Evolutionary conservation across 202 grass and related monocot genomes (phyloP), one percentile per base, ranked within the genome.

Genomic region (Panicum virgatum): DNA sequence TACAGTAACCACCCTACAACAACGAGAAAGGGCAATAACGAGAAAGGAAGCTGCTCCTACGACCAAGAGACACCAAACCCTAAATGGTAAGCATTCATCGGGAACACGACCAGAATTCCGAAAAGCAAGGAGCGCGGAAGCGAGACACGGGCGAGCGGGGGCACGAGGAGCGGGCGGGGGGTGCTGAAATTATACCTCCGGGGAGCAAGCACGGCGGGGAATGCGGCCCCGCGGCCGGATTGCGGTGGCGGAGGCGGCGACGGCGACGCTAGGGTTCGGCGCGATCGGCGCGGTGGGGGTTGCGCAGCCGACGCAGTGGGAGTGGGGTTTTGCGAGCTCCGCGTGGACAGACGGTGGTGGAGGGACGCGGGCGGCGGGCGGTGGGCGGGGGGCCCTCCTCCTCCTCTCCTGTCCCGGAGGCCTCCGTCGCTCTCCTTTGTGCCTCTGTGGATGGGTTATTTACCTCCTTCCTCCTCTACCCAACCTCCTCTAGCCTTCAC

Each of bases 291-390:
- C 9, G 53, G 38, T 3, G 52, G 4, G 4, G 44, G 29, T 20
- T 3, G 39, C 3, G 15, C 15, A 1, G 27, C 18, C 14, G 30
- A 7, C 6, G 29, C 13, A 60, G 37, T 9, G 32, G 5, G 37
- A 18, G 50, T 51, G 74, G 69, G 80, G 29, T 65, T 83, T 83
- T 29, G 26, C 20, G 57, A 63, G 58, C 58, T 48, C 75, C 36
- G 20, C 23, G 19, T 19, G 61, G 20, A 26, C 57, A 16, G 40
- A 48, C 69, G 69, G 69, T 12, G 30, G 47, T n/a, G 29, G 47
- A 37, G 29, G 18, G 46, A 36, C 5, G 69, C 48, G 27, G 67
- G 2, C n/a, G 39, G 69, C 48, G 27, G 67, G 2, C n/a, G 39
- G 45, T 27, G 27, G 45, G 46, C 10, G 27, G 29, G 69, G 27